phyloP scores from a whole-genome alignment of 345 rosid species.

The Salix viminalis region DNA sequence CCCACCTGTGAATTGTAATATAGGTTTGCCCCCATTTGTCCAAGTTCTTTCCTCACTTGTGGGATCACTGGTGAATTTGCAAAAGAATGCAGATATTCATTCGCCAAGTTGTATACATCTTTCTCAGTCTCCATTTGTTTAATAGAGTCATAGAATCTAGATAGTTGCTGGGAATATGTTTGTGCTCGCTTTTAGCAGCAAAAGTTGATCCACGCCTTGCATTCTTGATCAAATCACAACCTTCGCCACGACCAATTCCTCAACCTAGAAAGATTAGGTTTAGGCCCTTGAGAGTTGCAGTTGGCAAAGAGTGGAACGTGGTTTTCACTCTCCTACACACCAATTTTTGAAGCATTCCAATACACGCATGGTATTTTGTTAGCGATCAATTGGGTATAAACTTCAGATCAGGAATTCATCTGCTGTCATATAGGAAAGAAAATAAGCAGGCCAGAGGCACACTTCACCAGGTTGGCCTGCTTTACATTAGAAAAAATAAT shows the following conservation, averaged over 20 bases:
- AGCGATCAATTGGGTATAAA: background rate
- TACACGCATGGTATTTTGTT: background rate
- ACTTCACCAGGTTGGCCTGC: background rate
- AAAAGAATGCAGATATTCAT: slow-evolving; percentile 49
- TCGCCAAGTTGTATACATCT: slow-evolving; percentile 15
- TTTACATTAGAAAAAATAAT: background rate
- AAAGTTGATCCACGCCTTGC: background rate
- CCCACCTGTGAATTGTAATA: slow-evolving; percentile 46
- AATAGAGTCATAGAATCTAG: slow-evolving; percentile 24
- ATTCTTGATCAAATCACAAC: background rate
- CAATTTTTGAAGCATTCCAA: background rate
- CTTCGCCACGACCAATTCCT: background rate
- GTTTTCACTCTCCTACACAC: background rate
- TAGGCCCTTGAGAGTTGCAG: background rate
- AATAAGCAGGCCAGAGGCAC: background rate
- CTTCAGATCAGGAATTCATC: background rate
- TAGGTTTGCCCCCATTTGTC: slow-evolving; percentile 31
- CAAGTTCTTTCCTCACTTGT: slow-evolving; percentile 18
- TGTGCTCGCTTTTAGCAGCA: background rate
- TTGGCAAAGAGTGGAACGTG: background rate
- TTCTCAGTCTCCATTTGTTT: slow-evolving; percentile 19
- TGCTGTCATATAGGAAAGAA: background rate
- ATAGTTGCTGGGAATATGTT: background rate
- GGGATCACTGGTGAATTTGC: slow-evolving; percentile 37
- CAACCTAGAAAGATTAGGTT: background rate